phyloP scores from a whole-genome alignment of 2,329 filamentous ascomycete species.

The Neurospora crassa region DNA sequence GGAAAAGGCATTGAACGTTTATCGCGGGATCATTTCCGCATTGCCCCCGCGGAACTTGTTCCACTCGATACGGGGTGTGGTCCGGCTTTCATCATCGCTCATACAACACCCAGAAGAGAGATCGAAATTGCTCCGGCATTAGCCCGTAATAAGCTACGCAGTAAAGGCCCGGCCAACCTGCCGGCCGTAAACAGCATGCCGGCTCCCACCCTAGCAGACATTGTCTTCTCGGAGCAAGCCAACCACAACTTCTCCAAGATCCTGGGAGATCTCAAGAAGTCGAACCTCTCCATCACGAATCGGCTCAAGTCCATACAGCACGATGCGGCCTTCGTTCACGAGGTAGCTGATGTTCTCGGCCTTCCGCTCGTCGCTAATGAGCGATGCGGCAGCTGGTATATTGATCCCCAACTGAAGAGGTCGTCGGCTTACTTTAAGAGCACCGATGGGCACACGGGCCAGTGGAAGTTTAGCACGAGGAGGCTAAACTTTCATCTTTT shows the following conservation, averaged over 20 bases:
- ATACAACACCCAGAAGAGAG: background rate
- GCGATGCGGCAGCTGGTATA: constrained; percentile 94
- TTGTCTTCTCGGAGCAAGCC: constrained; percentile 41
- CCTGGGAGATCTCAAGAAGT: constrained; percentile 63
- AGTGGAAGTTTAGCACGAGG: constrained; percentile 83
- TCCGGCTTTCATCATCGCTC: background rate
- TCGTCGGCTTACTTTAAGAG: constrained; percentile 89
- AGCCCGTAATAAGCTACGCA: background rate
- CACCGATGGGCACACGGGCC: constrained; percentile 84
- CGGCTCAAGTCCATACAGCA: constrained; percentile 68
- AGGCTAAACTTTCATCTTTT: constrained; percentile 79
- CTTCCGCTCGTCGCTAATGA: constrained; percentile 85
- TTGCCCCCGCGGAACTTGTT: background rate
- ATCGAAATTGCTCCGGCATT: background rate
- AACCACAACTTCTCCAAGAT: constrained; percentile 59
- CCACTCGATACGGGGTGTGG: background rate
- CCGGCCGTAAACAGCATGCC: constrained; percentile 13
- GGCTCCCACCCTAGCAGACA: constrained; percentile 27
- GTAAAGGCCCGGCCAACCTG: background rate
- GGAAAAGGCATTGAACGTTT: background rate
- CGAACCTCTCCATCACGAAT: constrained; percentile 70
- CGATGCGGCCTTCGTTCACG: constrained; percentile 66
- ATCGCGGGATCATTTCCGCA: background rate
- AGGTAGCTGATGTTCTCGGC: constrained; percentile 43
- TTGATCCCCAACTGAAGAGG: constrained; percentile 56